Percentiles rank a stretch among this genome's conserved stretches.
These are phyloP conservation scores for Eucalyptus cloeziana DNA, from an alignment of 345 rosid species.

Conservation along the genomic window DNA sequence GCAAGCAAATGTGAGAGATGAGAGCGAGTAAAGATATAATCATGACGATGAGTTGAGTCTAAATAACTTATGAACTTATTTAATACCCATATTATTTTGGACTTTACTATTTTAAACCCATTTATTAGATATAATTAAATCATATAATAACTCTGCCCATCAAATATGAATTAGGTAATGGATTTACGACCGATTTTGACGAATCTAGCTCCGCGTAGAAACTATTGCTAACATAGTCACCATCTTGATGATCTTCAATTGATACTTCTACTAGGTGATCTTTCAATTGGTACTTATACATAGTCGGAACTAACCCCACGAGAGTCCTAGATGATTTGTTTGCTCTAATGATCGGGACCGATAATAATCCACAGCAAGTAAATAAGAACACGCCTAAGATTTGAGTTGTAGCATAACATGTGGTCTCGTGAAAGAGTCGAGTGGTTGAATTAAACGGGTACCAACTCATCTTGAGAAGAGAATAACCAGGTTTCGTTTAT, in stretches of 20 bases:
- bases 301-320: neutral
- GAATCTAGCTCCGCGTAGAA: too few species aligned
- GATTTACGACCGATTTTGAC: too few species aligned
- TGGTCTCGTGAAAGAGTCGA: neutral
- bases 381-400: neutral
- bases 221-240: neutral
- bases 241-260: neutral
- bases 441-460: neutral
- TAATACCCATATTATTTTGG: neutral
- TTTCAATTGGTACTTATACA: neutral
- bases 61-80: rapidly evolving
- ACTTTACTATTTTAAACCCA: neutral
- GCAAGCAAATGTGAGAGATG: neutral
- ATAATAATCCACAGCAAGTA: neutral
- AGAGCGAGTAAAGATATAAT: too few species aligned
- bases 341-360: neutral
- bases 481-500: neutral
- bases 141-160: too few species aligned
- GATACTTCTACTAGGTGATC: neutral
- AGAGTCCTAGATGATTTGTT: neutral
- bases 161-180: neutral
- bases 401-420: neutral
- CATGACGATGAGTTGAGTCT: neutral
- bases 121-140: too few species aligned
- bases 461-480: neutral